Base-by-base conservation (phyloP, 1,284 basidiomycete genomes). In the Cutaneotrichosporon sp. region DNA sequence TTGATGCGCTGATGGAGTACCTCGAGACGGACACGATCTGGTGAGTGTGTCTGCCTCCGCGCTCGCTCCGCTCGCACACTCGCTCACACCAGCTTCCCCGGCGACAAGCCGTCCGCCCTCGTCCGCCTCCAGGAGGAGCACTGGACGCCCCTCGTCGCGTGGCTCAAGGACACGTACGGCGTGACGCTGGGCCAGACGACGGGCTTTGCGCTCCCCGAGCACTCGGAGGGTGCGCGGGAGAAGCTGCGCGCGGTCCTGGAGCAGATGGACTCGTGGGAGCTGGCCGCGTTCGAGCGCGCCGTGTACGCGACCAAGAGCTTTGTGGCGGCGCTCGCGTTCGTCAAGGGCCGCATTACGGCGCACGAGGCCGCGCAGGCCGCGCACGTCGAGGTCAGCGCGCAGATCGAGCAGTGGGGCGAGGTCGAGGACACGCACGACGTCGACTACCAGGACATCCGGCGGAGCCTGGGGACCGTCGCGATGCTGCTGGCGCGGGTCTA, bases 341-440 rank as follows among this genome's bases (percentile, higher is more conserved):
- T 95, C 27, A 86, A 87, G 70, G 87, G 87, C 36, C 85, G 84
- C 58, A 77, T 97, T 46, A 87, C 85, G 3, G 91, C 89, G 0
- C 90, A 99, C 68, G 83, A 93, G 73, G 95, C 97, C 2, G 86
- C 92, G 1, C 80, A 87, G 56, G 92, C 66, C 0, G 86, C 92
- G 5, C 89, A 92, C 63, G 95, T 97, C 9, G 97, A 99, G 79
- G 95, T 99, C 0, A 85, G 88, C 62, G 93, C 90, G 73, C 97
- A 99, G 80, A 97, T 97, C 65, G 87, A 95, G 78, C 84, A 87
- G 55, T 99, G 97, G 97, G 97, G 97, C 25, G 93, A 97, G 80
- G 97, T 99, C 0, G 97, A 99, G 82, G 97, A 99, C 79, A 91
- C 61, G 22, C 94, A 97, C 74, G 94, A 97, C 77, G 95, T 99